These are phyloP conservation scores for Leishmania mexicana DNA, from an alignment of 208 protist genomes.

Conservation along the genomic window DNA sequence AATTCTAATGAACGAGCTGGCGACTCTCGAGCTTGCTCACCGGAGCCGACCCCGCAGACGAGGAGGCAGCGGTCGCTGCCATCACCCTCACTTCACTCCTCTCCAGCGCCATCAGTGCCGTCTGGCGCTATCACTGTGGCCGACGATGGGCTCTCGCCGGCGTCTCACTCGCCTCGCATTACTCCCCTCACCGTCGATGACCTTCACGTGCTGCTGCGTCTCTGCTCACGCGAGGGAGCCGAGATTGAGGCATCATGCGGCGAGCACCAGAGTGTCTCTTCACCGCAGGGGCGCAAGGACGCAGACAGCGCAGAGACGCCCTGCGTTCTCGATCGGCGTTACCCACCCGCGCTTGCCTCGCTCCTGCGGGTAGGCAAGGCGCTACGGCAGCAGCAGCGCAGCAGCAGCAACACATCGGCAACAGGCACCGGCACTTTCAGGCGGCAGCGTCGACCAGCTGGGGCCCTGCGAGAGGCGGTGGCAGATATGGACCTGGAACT, in stretches of 20 bases:
- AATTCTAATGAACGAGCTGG: neutral
- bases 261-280: neutral
- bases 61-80: no score
- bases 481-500: neutral
- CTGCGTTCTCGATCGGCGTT: neutral
- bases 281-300: neutral
- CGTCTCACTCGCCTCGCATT: neutral
- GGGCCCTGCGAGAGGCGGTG: neutral
- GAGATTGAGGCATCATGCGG: neutral
- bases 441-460: neutral
- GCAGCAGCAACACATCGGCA: neutral
- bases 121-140: neutral
- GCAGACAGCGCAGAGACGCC: neutral
- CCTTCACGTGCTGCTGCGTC: slow-evolving; percentile 31
- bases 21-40: neutral
- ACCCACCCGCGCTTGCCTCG: slow-evolving; percentile 6
- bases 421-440: neutral
- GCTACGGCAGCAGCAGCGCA: neutral
- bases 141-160: neutral
- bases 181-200: slow-evolving; percentile 21
- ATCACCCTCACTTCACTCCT: neutral
- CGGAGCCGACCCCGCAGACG: neutral
- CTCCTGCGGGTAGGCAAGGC: slow-evolving; percentile 1
- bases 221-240: slow-evolving; percentile 8
- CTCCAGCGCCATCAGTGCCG: neutral